Evolutionary conservation across 2,329 filamentous ascomycete species (phyloP).

Genomic region (Epichloe glyceriae): DNA sequence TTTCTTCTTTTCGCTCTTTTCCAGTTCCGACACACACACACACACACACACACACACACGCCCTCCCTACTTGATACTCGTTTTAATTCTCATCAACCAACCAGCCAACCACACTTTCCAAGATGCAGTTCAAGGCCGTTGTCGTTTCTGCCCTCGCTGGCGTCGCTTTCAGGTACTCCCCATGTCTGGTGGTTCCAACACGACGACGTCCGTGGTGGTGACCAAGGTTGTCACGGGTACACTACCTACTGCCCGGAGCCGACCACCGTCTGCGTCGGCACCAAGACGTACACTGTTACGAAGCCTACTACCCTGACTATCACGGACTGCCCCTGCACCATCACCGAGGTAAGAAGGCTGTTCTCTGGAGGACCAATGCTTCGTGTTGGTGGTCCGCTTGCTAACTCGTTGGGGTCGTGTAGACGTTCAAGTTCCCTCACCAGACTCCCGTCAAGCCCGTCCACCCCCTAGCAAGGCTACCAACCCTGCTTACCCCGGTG

Average conservation of each 20-base stretch:
- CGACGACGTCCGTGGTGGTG: conserved; percentile 9
- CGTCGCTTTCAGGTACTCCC: not conserved
- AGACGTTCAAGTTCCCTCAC: conserved; percentile 2
- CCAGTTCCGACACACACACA: too few relatives aligned
- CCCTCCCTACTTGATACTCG: too few relatives aligned
- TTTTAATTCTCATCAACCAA: too few relatives aligned
- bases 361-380: not conserved
- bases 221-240: conserved; percentile 24
- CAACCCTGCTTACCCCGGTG: not conserved
- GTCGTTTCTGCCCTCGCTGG: not conserved
- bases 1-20: not conserved
- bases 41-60: too few relatives aligned
- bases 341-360: conserved; percentile 17
- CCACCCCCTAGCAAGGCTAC: not conserved
- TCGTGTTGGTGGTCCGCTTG: not conserved
- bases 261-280: conserved; percentile 37
- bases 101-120: not conserved
- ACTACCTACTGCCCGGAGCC: conserved; percentile 33
- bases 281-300: conserved; percentile 39
- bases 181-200: conserved; percentile 3
- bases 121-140: conserved; percentile 3
- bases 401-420: not conserved
- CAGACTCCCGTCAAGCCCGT: conserved; percentile 1
- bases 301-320: conserved; percentile 42
- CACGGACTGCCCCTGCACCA: conserved; percentile 39